Evolutionary conservation across 2,329 filamentous ascomycete species (phyloP).

Genomic region (Aspergillus sp.): DNA sequence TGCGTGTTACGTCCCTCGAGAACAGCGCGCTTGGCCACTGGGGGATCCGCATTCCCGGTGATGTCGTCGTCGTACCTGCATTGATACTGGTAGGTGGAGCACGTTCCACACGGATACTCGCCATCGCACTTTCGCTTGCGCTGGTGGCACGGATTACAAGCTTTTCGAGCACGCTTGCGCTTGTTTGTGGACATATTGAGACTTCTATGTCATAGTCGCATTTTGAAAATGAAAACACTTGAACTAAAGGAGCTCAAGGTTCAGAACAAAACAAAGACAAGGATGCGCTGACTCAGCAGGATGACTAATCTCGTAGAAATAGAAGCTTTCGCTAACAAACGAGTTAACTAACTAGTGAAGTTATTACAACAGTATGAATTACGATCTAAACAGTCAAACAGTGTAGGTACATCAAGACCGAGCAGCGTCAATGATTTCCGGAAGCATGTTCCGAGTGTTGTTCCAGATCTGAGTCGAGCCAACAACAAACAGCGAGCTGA

Average conservation of each 20-base stretch:
- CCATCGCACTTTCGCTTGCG: constrained; percentile 35
- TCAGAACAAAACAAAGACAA: too few species aligned
- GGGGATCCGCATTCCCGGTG: not conserved
- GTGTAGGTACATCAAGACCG: not conserved
- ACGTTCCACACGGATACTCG: constrained; percentile 30
- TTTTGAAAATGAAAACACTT: too few species aligned
- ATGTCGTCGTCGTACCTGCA: constrained; percentile 25
- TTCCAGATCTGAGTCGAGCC: not conserved
- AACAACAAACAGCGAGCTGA: not conserved
- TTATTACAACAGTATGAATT: too few species aligned
- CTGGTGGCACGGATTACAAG: constrained; percentile 33
- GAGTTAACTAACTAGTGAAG: too few species aligned
- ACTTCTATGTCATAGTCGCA: too few species aligned
- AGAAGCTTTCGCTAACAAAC: too few species aligned
- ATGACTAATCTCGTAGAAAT: too few species aligned
- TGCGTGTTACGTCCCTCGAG: too few species aligned
- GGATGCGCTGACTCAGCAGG: too few species aligned
- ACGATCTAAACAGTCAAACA: too few species aligned
- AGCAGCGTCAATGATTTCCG: not conserved
- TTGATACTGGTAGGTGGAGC: constrained; percentile 28
- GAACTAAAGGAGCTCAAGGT: too few species aligned
- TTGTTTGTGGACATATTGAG: constrained; percentile 9
- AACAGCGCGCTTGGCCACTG: constrained; percentile 10
- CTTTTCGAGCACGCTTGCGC: constrained; percentile 31
- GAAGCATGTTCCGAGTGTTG: not conserved